These are phyloP conservation scores for Thalia dealbata DNA, from an alignment of 176 grass and related monocot genomes.

Conservation along the genomic window DNA sequence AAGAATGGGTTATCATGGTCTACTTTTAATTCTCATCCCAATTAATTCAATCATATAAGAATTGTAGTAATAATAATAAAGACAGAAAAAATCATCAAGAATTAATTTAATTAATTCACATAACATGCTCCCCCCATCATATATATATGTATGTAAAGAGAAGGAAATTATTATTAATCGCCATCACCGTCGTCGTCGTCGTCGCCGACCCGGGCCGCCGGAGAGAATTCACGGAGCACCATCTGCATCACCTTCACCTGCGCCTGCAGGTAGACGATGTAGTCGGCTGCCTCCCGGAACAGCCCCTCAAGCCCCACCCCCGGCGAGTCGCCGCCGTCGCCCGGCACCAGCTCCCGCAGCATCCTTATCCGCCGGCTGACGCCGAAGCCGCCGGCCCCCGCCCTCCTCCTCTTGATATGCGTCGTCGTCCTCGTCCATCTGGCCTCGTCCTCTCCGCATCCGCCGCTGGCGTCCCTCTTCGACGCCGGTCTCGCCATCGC, in stretches of 20 bases:
- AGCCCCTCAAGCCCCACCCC: slow-evolving; percentile 5
- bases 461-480: background rate
- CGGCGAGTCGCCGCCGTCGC: background rate
- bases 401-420: background rate
- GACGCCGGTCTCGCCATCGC: background rate
- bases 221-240: background rate
- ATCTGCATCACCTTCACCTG: slow-evolving; percentile 16
- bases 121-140: too few species aligned
- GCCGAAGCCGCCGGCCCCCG: background rate
- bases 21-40: too few species aligned
- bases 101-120: too few species aligned
- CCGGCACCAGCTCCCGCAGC: slow-evolving; percentile 10
- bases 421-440: background rate
- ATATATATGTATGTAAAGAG: background rate
- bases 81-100: too few species aligned
- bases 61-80: too few species aligned
- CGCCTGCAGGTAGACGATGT: slow-evolving; percentile 13
- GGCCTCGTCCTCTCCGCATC: background rate
- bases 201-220: background rate
- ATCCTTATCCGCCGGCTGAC: background rate
- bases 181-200: background rate
- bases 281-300: slow-evolving; percentile 1
- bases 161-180: background rate
- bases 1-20: too few species aligned
- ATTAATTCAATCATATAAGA: too few species aligned